A percentile compares a stretch with the other conserved stretches of the same genome.
Evolutionary conservation across 2,329 filamentous ascomycete species (phyloP).

Genomic region (Cladorrhinum sp.): DNA sequence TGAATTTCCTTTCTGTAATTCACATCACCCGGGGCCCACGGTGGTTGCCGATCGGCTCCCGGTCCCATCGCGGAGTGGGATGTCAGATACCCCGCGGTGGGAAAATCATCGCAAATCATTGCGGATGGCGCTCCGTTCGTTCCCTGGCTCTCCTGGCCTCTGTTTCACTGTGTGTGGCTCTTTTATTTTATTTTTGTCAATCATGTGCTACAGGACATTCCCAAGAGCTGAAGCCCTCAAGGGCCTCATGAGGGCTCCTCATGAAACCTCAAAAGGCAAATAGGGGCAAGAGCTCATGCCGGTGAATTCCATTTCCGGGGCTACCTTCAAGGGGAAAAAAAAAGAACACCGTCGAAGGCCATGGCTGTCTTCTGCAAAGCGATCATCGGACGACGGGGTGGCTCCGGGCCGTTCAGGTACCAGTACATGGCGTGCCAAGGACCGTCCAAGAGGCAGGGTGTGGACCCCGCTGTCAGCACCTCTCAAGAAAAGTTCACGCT

Average conservation of each 20-base stretch:
- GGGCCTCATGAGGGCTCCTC: not conserved
- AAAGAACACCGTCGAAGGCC: constrained; percentile 14
- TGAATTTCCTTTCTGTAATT: not conserved
- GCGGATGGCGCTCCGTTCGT: not conserved
- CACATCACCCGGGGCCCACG: not conserved
- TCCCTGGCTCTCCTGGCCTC: not conserved
- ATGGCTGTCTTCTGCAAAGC: constrained; percentile 10
- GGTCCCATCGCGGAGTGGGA: constrained; percentile 5
- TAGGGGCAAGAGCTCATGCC: not conserved
- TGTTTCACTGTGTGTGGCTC: too few relatives aligned
- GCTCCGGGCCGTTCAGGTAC: constrained; percentile 20
- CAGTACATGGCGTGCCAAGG: constrained; percentile 24
- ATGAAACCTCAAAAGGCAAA: not conserved
- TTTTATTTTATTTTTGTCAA: not conserved
- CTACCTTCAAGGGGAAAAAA: not conserved
- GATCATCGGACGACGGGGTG: constrained; percentile 23
- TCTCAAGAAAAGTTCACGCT: constrained; percentile 11
- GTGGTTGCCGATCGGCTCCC: constrained; percentile 5
- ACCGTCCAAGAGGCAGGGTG: not conserved
- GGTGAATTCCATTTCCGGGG: not conserved
- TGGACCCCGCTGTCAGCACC: constrained; percentile 22
- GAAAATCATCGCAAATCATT: not conserved
- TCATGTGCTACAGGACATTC: not conserved
- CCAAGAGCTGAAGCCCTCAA: too few relatives aligned
- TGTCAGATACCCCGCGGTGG: constrained; percentile 8